Base-by-base conservation (phyloP, 2,329 filamentous ascomycete genomes). In the Mycosphaerella sp. region DNA sequence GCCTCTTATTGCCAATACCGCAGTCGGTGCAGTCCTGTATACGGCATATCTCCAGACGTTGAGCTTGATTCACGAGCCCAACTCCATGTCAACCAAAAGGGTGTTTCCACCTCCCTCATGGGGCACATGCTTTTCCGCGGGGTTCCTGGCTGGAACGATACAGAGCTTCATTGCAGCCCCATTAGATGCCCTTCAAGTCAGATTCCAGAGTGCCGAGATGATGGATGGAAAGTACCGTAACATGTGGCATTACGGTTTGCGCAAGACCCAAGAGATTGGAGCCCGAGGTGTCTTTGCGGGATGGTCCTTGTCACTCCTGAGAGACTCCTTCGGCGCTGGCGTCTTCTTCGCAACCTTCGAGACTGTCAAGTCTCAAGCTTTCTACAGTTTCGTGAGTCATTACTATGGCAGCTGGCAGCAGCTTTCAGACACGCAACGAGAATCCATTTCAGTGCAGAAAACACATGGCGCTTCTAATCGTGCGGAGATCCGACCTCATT, bases 301-400 rank as follows among this genome's bases (percentile, higher is more conserved):
- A 40, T 90, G 83, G 80, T 76, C 80, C 0, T 69, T 91, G 1
- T 84, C 81, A 0, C 78, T 89, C 40, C 64, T 83, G 42, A 88
- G 89, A 63, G 86, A 89, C 64, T 81, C 82, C 29, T 69, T 87
- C 5, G 86, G 86, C 10, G 82, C 80, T 50, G 86, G 83, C 36
- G 70, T 87, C 14, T 89, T 89, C 76, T 91, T 91, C 70, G 81
- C 80, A 62, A 81, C 80, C 0, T 90, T 91, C 59, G 87, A 91
- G 70, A 87, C 82, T 45, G 74, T 89, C 64, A 90, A 90, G 67
- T 84, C 82, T 9, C 86, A 90, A 66, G 77, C 78, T 10, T 85
- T 87, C 70, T 89, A 89, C 69, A 74, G 74, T 43, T 90, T 86
- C 64, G 80, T 90, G 32, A 80, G 78, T 11, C 83, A 80, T 73